phyloP scores from a whole-genome alignment of 768 basidiomycete genomes.

The Trametes sanguinea region DNA sequence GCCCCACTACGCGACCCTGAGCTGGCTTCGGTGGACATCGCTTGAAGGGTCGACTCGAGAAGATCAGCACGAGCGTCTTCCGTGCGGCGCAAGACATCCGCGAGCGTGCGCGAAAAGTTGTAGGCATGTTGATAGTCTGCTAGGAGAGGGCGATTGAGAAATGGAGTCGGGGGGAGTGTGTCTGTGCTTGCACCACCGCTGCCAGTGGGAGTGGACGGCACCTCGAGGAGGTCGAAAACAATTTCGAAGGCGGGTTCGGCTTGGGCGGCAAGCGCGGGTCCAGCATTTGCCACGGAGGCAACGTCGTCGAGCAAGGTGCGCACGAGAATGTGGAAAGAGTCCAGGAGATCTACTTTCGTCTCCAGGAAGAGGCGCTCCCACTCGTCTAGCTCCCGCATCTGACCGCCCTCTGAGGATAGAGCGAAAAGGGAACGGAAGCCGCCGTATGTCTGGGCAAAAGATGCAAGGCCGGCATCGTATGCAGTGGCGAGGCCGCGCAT shows the following conservation, averaged over 20 bases:
- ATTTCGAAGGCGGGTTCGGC: conserved; percentile 58
- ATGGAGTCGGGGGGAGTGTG: conserved; percentile 35
- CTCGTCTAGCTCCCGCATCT: conserved; percentile 44
- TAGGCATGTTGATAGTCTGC: conserved; percentile 75
- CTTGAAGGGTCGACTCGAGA: conserved; percentile 52
- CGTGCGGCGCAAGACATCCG: conserved; percentile 44
- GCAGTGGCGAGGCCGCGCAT: conserved; percentile 56
- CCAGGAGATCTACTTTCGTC: conserved; percentile 72
- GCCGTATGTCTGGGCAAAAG: conserved; percentile 62
- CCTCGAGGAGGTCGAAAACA: conserved; percentile 58
- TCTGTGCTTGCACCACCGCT: not conserved
- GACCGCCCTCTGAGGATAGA: conserved; percentile 24
- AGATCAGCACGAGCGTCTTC: conserved; percentile 61
- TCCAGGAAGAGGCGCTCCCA: conserved; percentile 75
- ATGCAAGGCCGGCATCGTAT: conserved; percentile 59
- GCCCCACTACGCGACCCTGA: conserved; percentile 46
- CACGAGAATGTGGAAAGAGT: conserved; percentile 65
- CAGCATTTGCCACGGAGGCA: conserved; percentile 38
- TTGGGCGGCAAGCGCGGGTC: conserved; percentile 44
- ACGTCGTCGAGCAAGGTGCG: conserved; percentile 50
- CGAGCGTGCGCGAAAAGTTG: conserved; percentile 53
- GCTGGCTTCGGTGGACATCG: conserved; percentile 32
- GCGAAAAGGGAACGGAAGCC: conserved; percentile 40
- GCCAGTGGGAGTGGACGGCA: conserved; percentile 35
- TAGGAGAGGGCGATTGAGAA: conserved; percentile 67